Evolutionary conservation across 2,329 filamentous ascomycete genomes (phyloP), one percentile per base, ranked within the genome.

Genomic region (Alternaria sp.): DNA sequence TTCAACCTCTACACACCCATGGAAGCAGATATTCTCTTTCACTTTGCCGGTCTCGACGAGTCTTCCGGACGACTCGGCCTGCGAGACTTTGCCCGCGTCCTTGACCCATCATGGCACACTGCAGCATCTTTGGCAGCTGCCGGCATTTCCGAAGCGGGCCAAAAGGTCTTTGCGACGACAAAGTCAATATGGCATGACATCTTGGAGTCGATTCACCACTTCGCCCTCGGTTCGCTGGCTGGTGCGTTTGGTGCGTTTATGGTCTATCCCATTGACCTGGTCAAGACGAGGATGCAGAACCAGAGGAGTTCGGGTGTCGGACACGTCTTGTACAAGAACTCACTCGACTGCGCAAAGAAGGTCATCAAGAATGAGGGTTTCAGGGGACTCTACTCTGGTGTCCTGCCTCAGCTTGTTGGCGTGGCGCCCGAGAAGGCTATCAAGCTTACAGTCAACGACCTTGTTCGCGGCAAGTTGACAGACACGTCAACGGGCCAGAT

Each of bases 341-440:
- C 94, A 45, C 80, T 97, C 64, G 95, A 99, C 79, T 99, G 95
- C 78, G 93, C 93, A 61, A 88, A 86, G 77, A 99, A 98, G 81
- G 93, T 99, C 39, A 83, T 98, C 63, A 88, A 88, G 63, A 97
- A 98, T 73, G 95, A 99, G 80, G 95, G 95, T 56, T 85, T 96
- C 78, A 85, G 84, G 37, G 95, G 95, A 23, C 80, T 99, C 49
- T 99, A 99, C 82, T 96, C 94, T 49, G 95, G 95, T 75, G 92
- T 99, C 21, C 79, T 97, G 51, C 95, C 95, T 10, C 95, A 99
- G 82, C 85, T 99, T 44, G 92, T 99, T 63, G 95, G 95, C 78
- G 95, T 99, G 44, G 95, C 95, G n/a, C 95, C 95, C 2, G 95
- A 99, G 79, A 99, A 99, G 84, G 95, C 95, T 69, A 99, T 99